These are phyloP conservation scores for Rhizopogon vesiculosus DNA, from an alignment of 768 basidiomycete genomes.

Conservation along the genomic window DNA sequence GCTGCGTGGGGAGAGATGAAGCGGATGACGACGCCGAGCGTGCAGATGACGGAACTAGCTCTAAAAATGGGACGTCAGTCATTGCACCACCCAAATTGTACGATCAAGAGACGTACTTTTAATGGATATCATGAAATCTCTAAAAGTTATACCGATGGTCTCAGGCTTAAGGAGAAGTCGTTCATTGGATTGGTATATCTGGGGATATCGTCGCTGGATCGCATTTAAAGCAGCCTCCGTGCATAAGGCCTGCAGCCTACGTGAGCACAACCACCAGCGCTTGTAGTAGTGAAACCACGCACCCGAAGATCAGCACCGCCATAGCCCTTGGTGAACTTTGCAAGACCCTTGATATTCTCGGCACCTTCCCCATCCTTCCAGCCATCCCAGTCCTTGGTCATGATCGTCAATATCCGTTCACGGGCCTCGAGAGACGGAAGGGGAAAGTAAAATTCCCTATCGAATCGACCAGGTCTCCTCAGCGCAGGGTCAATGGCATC, in stretches of 20 bases:
- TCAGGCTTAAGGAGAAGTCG: conserved; percentile 81
- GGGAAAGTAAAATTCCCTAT: conserved; percentile 97
- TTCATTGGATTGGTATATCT: conserved; percentile 92
- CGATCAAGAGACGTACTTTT: conserved; percentile 54
- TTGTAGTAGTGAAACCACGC: conserved; percentile 22
- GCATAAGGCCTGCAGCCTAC: conserved; percentile 69
- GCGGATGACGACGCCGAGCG: conserved; percentile 86
- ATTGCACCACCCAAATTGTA: neutral
- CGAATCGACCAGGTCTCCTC: conserved; percentile 61
- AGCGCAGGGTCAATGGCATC: conserved; percentile 98
- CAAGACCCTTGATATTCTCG: conserved; percentile 58
- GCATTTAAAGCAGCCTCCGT: conserved; percentile 97
- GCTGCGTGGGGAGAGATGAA: conserved; percentile 77
- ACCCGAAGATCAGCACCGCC: conserved; percentile 96
- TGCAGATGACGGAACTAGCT: conserved; percentile 92
- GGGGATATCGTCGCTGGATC: conserved; percentile 46
- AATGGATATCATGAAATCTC: conserved; percentile 56
- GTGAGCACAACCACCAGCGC: conserved; percentile 2
- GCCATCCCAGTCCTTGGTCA: conserved; percentile 82
- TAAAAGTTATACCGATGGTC: conserved; percentile 74
- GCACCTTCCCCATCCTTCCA: conserved; percentile 56
- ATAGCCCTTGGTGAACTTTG: conserved; percentile 93
- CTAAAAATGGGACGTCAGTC: conserved; percentile 20
- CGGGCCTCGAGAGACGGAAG: conserved; percentile 81
- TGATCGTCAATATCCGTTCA: conserved; percentile 84